These are phyloP conservation scores for Dactylella cylindrospora DNA, from an alignment of 2,329 filamentous ascomycete genomes.

Conservation along the genomic window DNA sequence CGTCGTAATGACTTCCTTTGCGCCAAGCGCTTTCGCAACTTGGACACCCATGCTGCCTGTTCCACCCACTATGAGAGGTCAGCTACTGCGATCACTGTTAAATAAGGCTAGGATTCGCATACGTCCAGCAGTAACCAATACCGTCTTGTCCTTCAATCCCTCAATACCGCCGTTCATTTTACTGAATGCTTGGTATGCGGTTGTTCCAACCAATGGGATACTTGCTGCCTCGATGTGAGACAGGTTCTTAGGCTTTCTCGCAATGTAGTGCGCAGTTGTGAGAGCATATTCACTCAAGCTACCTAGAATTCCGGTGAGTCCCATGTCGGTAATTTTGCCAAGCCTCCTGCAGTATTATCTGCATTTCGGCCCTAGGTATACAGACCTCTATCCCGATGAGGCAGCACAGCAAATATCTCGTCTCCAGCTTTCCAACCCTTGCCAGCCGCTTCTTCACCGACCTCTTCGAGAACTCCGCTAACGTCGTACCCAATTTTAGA, in stretches of 20 bases:
- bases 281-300: slow-evolving; percentile 53
- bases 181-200: slow-evolving; percentile 26
- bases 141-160: slow-evolving; percentile 23
- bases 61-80: slow-evolving; percentile 29
- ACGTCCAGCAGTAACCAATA: slow-evolving; percentile 34
- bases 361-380: background rate
- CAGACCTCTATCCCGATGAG: slow-evolving; percentile 50
- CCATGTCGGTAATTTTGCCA: background rate
- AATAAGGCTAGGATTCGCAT: background rate
- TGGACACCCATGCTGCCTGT: slow-evolving; percentile 38
- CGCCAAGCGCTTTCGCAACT: slow-evolving; percentile 28
- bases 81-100: background rate
- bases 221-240: slow-evolving; percentile 53
- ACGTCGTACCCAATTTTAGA: slow-evolving; percentile 55
- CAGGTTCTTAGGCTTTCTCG: slow-evolving; percentile 53
- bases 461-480: slow-evolving; percentile 52
- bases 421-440: slow-evolving; percentile 53
- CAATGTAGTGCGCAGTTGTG: slow-evolving; percentile 51
- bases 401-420: slow-evolving; percentile 52
- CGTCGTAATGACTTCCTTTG: slow-evolving; percentile 36
- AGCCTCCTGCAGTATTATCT: background rate
- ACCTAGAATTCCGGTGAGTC: slow-evolving; percentile 46
- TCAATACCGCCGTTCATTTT: slow-evolving; percentile 25
- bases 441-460: slow-evolving; percentile 50
- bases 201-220: slow-evolving; percentile 30